Base-by-base conservation (phyloP, 2,329 filamentous ascomycete species). In the Penicillium sp. region DNA sequence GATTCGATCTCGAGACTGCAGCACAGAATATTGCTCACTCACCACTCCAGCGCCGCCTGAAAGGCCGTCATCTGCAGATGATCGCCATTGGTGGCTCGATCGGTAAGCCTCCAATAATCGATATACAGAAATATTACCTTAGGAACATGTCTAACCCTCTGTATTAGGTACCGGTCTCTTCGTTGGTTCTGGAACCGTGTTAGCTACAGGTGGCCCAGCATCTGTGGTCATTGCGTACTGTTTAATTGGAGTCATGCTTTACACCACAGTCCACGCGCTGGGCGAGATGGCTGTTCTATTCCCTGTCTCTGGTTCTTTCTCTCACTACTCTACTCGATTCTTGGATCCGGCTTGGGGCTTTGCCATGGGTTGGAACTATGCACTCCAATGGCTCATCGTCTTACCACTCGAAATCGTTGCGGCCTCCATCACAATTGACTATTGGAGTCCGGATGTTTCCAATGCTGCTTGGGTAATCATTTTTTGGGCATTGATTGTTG, bases 71-170 rank as follows among this genome's bases (percentile, higher is more conserved):
- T 79, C 72, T 97, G 71, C 93, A 97, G 79, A 97, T 97, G 93
- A 97, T 97, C 80, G 93, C 93, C 14, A 96, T 97, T 64, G 92
- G 92, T 66, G 93, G 93, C 44, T 93, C 90, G 11, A 96, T 96
- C 68, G 90, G 90, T 85, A 78, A 54, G 74, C 5, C 2, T 16
- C 11, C 8, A 24, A 24, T 16, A 5, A 29, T 37, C 3, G n/a
- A 24, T 19, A 27, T 21, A 3, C n/a, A 5, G 6, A 22, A 13
- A 1, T 11, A 1, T 6, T 26, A 21, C 16, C 48, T 8, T 6
- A 16, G 3, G 26, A 5, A 8, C 3, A 19, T 19, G 2, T 41
- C 53, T 61, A 19, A 57, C 59, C 56, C 57, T 61, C 60, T 52
- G 55, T 31, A 59, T 13, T 64, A 88, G 88, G 88, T 57, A 93